phyloP scores from a whole-genome alignment of 2,329 filamentous ascomycete genomes.

The Nigrospora osmanthi region DNA sequence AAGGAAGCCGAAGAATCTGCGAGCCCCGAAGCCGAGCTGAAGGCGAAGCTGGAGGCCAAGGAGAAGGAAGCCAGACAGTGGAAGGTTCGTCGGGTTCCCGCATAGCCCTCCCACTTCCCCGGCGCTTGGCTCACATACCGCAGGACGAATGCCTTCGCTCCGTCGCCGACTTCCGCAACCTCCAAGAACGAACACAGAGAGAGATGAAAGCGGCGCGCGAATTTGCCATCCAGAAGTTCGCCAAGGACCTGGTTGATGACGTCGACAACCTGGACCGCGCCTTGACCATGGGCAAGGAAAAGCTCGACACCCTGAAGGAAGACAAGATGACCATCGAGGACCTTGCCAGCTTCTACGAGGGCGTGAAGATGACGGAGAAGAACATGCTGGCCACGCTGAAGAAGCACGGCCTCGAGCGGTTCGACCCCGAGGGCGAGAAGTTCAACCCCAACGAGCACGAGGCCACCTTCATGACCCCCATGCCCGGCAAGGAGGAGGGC shows the following conservation, averaged over 20 bases:
- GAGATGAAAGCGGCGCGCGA: conserved; percentile 82
- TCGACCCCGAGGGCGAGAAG: conserved; percentile 75
- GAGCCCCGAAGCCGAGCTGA: conserved; percentile 36
- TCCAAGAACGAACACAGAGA: conserved; percentile 88
- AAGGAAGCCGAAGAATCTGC: conserved; percentile 23
- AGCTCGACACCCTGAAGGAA: conserved; percentile 47
- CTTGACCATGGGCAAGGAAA: conserved; percentile 69
- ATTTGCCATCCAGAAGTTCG: conserved; percentile 95
- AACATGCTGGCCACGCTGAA: conserved; percentile 82
- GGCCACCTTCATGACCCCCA: conserved; percentile 88
- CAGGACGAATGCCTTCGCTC: conserved; percentile 93
- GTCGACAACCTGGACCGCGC: conserved; percentile 97
- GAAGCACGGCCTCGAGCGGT: conserved; percentile 90
- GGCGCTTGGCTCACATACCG: not conserved
- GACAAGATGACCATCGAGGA: conserved; percentile 45
- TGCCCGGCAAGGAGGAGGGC: conserved; percentile 81
- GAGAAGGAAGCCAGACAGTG: conserved; percentile 69
- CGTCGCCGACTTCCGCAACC: conserved; percentile 94
- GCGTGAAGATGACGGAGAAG: conserved; percentile 88
- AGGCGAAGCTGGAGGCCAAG: conserved; percentile 64
- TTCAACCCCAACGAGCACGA: conserved; percentile 97
- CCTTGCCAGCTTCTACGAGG: conserved; percentile 73
- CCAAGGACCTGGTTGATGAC: conserved; percentile 87
- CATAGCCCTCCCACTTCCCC: not conserved
- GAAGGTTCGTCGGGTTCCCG: conserved; percentile 55